phyloP scores from a whole-genome alignment of 2,329 filamentous ascomycete species.

The Lecanicillium sp. region DNA sequence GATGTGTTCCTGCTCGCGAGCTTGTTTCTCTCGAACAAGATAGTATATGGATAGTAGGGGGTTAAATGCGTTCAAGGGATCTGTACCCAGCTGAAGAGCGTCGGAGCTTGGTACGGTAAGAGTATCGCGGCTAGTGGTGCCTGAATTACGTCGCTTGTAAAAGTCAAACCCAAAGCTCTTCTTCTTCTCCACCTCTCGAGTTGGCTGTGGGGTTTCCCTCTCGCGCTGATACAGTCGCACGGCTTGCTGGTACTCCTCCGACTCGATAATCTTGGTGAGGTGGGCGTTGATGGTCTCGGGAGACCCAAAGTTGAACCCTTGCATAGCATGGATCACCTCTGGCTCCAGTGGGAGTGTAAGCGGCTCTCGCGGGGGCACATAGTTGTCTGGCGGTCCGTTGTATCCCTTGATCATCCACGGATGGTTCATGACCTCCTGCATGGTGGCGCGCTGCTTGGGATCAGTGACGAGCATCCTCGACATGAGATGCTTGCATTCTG shows the following conservation, averaged over 20 bases:
- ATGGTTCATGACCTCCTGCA: slow-evolving; percentile 89
- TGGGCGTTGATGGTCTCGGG: slow-evolving; percentile 76
- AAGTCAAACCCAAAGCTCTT: slow-evolving; percentile 90
- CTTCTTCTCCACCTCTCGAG: slow-evolving; percentile 67
- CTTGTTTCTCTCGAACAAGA: slow-evolving; percentile 88
- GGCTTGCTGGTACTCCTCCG: slow-evolving; percentile 86
- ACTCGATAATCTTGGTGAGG: slow-evolving; percentile 79
- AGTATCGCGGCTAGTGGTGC: slow-evolving; percentile 76
- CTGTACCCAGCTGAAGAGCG: slow-evolving; percentile 70
- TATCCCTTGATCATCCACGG: slow-evolving; percentile 96
- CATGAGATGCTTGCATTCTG: slow-evolving; percentile 90
- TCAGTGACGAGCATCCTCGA: slow-evolving; percentile 95
- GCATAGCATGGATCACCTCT: slow-evolving; percentile 86
- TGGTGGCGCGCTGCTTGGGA: slow-evolving; percentile 74
- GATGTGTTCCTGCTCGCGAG: slow-evolving; percentile 54
- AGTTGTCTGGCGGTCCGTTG: slow-evolving; percentile 79
- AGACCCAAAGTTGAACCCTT: slow-evolving; percentile 92
- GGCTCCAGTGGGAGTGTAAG: slow-evolving; percentile 76
- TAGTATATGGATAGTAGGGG: slow-evolving; percentile 93
- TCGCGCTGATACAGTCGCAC: slow-evolving; percentile 64
- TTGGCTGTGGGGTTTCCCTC: slow-evolving; percentile 50
- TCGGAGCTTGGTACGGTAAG: slow-evolving; percentile 78
- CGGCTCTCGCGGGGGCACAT: slow-evolving; percentile 74
- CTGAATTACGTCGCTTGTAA: slow-evolving; percentile 86
- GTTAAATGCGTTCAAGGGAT: slow-evolving; percentile 89